Evolutionary conservation across 805 yeast genomes (phyloP).

Genomic region (Schizosaccharomyces octosporus): DNA sequence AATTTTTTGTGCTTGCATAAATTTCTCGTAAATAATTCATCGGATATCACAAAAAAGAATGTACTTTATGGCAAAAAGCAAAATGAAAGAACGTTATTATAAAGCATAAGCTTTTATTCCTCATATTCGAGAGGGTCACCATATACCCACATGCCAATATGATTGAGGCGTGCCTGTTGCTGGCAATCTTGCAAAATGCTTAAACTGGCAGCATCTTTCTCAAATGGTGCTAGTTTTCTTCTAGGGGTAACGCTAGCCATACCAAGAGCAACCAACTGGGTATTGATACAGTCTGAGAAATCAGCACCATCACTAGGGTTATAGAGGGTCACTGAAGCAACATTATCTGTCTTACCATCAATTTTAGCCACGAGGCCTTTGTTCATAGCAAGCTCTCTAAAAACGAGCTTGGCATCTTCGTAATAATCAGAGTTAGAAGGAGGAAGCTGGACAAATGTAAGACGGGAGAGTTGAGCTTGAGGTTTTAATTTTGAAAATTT

Average conservation of each 20-base stretch:
- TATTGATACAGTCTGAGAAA: constrained; percentile 7
- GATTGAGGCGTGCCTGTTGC: constrained; percentile 28
- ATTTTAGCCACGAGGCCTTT: constrained; percentile 7
- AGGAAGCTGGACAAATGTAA: constrained; percentile 6
- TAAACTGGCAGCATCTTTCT: constrained; percentile 1
- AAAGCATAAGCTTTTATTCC: neutral
- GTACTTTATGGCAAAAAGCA: neutral
- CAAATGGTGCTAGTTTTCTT: constrained; percentile 3
- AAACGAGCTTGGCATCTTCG: constrained; percentile 5
- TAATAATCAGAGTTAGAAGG: constrained; percentile 6
- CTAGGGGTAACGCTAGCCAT: constrained; percentile 6
- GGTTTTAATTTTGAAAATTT: constrained; percentile 6
- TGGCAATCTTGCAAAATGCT: constrained; percentile 14
- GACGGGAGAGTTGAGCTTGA: constrained; percentile 7
- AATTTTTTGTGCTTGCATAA: neutral
- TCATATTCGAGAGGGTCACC: constrained; percentile 19
- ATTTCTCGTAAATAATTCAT: neutral
- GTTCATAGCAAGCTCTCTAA: neutral
- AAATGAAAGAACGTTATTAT: neutral
- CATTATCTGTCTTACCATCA: constrained; percentile 3
- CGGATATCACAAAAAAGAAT: neutral
- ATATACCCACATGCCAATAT: constrained; percentile 47
- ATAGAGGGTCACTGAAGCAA: constrained; percentile 5
- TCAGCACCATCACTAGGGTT: constrained; percentile 4
- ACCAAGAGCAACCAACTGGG: constrained; percentile 6